Percentiles rank a stretch among this genome's conserved stretches.
These are phyloP conservation scores for Logfia minima DNA, from an alignment of 129 eudicot species.

Conservation along the genomic window DNA sequence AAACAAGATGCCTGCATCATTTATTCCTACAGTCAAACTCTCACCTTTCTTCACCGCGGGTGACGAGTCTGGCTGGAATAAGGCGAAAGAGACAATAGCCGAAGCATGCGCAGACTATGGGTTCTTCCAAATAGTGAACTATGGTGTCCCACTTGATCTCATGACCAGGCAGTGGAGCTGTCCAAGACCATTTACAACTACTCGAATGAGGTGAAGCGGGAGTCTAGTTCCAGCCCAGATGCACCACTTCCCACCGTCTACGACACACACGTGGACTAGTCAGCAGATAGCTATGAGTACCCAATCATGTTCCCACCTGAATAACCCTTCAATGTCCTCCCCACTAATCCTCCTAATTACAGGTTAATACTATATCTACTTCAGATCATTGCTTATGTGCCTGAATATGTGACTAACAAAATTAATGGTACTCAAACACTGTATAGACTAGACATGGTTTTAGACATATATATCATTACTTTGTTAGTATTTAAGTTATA, in stretches of 20 bases:
- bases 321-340: not conserved
- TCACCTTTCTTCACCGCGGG: not conserved
- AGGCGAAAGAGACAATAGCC: not conserved
- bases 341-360: not conserved
- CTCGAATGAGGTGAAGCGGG: not conserved
- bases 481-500: too few relatives aligned
- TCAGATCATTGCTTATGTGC: not conserved
- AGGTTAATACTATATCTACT: not conserved
- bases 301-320: not conserved
- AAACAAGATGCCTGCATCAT: not conserved
- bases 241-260: not conserved
- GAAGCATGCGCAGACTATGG: not conserved
- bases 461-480: too few relatives aligned
- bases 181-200: not conserved
- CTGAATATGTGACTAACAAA: too few relatives aligned
- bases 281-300: not conserved
- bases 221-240: not conserved
- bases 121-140: not conserved
- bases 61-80: not conserved
- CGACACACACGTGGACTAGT: not conserved
- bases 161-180: not conserved
- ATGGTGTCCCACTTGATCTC: not conserved
- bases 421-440: too few relatives aligned
- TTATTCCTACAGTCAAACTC: not conserved
- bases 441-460: too few relatives aligned